A percentile compares a stretch with the other conserved stretches of the same genome.
Evolutionary conservation across 2,329 filamentous ascomycete species (phyloP).

Genomic region (Cladorrhinum sp.): DNA sequence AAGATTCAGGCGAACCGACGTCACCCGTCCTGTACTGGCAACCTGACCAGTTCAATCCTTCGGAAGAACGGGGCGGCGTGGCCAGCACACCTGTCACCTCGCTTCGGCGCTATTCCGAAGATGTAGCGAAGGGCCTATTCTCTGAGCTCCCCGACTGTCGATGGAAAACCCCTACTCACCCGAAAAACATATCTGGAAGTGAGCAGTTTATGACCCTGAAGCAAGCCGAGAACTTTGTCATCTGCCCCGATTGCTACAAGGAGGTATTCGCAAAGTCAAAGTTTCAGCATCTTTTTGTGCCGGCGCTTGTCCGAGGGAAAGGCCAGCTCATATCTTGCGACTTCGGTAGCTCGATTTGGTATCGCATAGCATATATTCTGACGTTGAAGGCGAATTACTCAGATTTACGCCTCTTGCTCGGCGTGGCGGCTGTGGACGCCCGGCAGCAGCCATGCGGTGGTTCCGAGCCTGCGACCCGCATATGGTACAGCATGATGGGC

Average conservation of each 20-base stretch:
- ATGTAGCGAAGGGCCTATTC: conserved; percentile 42
- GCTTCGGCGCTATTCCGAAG: conserved; percentile 55
- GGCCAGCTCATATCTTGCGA: conserved; percentile 67
- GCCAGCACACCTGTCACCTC: conserved; percentile 39
- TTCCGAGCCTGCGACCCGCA: conserved; percentile 51
- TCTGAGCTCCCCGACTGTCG: conserved; percentile 65
- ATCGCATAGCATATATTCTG: conserved; percentile 78
- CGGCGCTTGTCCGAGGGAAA: conserved; percentile 55
- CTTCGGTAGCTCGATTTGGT: conserved; percentile 75
- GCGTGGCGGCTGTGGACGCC: conserved; percentile 62
- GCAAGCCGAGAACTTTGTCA: conserved; percentile 67
- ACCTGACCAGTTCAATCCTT: conserved; percentile 44
- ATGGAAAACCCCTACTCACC: conserved; percentile 50
- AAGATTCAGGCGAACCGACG: conserved; percentile 27
- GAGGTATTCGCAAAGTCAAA: conserved; percentile 65
- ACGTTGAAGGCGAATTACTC: conserved; percentile 67
- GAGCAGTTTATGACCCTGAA: conserved; percentile 80
- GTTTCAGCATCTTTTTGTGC: conserved; percentile 65
- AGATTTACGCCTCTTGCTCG: conserved; percentile 67
- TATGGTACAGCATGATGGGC: conserved; percentile 76
- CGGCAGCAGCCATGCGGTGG: conserved; percentile 58
- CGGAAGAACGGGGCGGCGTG: conserved; percentile 32
- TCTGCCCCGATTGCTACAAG: conserved; percentile 78
- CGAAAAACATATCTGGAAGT: conserved; percentile 47
- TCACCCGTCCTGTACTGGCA: conserved; percentile 41